Conservation (phyloP, 2,329 filamentous ascomycete genomes). For the Raffaelea ambrosiae region DNA sequence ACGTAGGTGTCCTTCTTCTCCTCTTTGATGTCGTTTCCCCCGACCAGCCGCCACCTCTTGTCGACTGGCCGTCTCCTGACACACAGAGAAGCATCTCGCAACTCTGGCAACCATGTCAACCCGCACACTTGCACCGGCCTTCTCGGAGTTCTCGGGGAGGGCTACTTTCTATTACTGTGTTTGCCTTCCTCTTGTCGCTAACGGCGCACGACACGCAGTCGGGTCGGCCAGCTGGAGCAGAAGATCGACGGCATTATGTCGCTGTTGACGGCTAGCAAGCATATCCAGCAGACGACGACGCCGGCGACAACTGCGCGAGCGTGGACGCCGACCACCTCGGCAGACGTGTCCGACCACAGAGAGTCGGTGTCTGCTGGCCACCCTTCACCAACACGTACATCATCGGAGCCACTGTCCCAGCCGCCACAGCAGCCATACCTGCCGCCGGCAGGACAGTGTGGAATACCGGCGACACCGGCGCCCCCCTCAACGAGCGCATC, state of each 20-base stretch:
- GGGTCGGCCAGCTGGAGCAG: conserved; percentile 28
- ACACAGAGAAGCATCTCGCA: too few relatives aligned
- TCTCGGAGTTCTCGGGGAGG: too few relatives aligned
- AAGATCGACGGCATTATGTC: conserved; percentile 31
- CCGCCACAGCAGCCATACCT: background rate
- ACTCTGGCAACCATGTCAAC: too few relatives aligned
- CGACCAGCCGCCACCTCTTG: background rate
- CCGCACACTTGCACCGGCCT: too few relatives aligned
- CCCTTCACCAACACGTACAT: background rate
- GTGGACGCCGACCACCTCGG: conserved; percentile 3
- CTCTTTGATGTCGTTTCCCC: background rate
- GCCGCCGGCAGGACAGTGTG: background rate
- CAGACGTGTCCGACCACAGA: background rate
- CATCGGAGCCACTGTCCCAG: background rate
- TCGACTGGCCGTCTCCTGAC: too few relatives aligned
- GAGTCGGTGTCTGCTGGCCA: too few relatives aligned
- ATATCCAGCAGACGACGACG: conserved; percentile 10
- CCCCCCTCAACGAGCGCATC: conserved; percentile 1
- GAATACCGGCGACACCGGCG: background rate
- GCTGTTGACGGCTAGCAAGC: conserved; percentile 24
- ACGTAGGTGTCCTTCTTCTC: conserved; percentile 6
- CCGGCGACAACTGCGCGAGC: background rate
- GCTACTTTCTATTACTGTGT: too few relatives aligned
- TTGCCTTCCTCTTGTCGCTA: too few relatives aligned
- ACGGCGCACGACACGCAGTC: conserved; percentile 13